Conservation (phyloP, 108 stramenopile species). For the Nitzschia palea region DNA sequence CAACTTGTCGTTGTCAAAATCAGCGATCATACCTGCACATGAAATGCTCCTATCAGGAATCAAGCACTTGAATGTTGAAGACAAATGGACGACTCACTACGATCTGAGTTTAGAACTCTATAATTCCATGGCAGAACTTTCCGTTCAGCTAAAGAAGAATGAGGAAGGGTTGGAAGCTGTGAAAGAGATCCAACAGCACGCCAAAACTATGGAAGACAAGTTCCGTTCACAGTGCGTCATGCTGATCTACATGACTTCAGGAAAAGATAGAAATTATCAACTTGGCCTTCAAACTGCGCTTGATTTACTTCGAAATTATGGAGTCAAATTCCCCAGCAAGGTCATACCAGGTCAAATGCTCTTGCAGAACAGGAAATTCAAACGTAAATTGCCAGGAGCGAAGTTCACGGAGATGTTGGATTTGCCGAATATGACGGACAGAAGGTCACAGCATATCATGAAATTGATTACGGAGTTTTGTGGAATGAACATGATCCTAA, state of each 20-base stretch:
- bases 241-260: conserved; percentile 2
- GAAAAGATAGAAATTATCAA: conserved; percentile 23
- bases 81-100: conserved; percentile 30
- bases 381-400: conserved; percentile 15
- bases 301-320: conserved; percentile 28
- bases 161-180: conserved; percentile 14
- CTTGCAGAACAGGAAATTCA: conserved; percentile 18
- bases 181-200: conserved; percentile 19
- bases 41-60: conserved; percentile 30
- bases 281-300: conserved; percentile 12
- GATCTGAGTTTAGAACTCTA: conserved; percentile 35
- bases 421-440: conserved; percentile 22
- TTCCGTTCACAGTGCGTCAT: conserved; percentile 27
- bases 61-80: conserved; percentile 16
- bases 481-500: not conserved
- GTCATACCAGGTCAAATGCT: conserved; percentile 15
- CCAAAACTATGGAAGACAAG: conserved; percentile 35
- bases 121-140: conserved; percentile 23
- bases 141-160: conserved; percentile 10
- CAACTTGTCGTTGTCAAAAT: conserved; percentile 29
- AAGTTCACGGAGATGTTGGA: conserved; percentile 9
- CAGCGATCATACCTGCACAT: conserved; percentile 38
- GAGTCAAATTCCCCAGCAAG: conserved; percentile 25
- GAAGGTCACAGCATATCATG: conserved; percentile 1
- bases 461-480: conserved; percentile 7